phyloP scores from a whole-genome alignment of 2,329 filamentous ascomycete genomes.

The Penicillium sp. region DNA sequence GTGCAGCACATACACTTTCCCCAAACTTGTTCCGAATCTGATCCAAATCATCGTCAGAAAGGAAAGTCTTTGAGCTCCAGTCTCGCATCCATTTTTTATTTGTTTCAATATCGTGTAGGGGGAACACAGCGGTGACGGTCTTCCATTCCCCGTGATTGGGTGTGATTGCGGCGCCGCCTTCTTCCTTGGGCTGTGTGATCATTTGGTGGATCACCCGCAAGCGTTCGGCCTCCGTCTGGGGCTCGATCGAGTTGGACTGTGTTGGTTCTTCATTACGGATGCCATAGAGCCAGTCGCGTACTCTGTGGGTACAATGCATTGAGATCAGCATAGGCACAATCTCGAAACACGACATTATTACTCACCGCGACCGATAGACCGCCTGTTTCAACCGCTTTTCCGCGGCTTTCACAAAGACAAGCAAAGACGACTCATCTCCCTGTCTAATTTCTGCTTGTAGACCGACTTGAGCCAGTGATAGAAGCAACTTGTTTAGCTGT shows the following conservation, averaged over 20 bases:
- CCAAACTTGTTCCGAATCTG: conserved; percentile 76
- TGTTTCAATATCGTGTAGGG: conserved; percentile 73
- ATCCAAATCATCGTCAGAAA: conserved; percentile 65
- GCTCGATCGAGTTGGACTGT: conserved; percentile 69
- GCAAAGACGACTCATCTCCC: conserved; percentile 70
- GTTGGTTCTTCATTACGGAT: conserved; percentile 76
- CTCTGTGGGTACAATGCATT: conserved; percentile 49
- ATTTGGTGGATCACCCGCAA: conserved; percentile 84
- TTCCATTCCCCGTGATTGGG: conserved; percentile 70
- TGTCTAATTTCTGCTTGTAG: conserved; percentile 83
- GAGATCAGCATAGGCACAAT: neutral
- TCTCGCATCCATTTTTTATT: conserved; percentile 76
- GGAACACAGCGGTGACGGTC: conserved; percentile 71
- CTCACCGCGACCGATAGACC: conserved; percentile 74
- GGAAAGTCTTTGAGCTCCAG: conserved; percentile 58
- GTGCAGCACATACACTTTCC: conserved; percentile 48
- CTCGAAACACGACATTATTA: neutral
- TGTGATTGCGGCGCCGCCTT: conserved; percentile 77
- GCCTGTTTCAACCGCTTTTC: conserved; percentile 75
- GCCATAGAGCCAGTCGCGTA: conserved; percentile 94
- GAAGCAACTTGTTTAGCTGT: conserved; percentile 75
- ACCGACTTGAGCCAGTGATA: conserved; percentile 72
- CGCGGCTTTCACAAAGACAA: conserved; percentile 80
- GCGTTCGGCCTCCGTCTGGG: conserved; percentile 84
- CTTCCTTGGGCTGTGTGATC: conserved; percentile 69